Base-by-base conservation (phyloP, 495 filamentous ascomycete species). In the Oidiodendron maius region DNA sequence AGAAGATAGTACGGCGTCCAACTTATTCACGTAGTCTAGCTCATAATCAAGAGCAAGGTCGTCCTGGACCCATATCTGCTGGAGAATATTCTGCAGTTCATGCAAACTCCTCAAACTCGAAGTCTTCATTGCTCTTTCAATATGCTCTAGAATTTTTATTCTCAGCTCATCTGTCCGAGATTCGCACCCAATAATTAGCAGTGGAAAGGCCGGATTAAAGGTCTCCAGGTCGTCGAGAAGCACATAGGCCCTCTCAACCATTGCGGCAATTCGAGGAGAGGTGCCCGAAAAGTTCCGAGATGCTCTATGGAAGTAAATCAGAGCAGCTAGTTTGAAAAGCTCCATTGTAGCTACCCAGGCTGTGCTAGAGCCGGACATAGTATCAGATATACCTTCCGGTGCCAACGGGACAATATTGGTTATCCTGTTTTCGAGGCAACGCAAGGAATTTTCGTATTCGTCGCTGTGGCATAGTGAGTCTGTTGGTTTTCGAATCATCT, bases 181-280 rank as follows among this genome's bases (percentile, higher is more conserved):
- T 44, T 70, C 65, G 52, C 62, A 67, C 22, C 65, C 67, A n/a
- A 68, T 40, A 35, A 68, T 56, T 35, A 70, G 61, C n/a, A 70
- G 34, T 8, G 65, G 64, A 41, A 67, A 67, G 24, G 64, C 64
- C 4, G 52, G 58, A 22, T 63, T 37, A 32, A 63, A 69, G 24
- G 55, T 50, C 9, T 48, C 28, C 15, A 64, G 23, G 34, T 49
- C 28, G 17, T 48, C 30, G 15, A 64, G 34, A 11, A 56, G 41
- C 30, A 45, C n/a, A 41, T 61, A 64, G 8, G 56, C 56, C 32
- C 32, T 44, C 11, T 64, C 53, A 16, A 62, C 50, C 13, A 53
- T 40, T 48, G 51, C 24, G 35, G 56, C 51, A 3, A 56, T 58
- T 35, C 53, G 48, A 24, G 44, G 18, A 12, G 45, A 16, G 43